A percentile compares a stretch with the other conserved stretches of the same genome.
Evolutionary conservation across 176 grass and related monocot genomes (phyloP).

Genomic region (Panicum miliaceum): DNA sequence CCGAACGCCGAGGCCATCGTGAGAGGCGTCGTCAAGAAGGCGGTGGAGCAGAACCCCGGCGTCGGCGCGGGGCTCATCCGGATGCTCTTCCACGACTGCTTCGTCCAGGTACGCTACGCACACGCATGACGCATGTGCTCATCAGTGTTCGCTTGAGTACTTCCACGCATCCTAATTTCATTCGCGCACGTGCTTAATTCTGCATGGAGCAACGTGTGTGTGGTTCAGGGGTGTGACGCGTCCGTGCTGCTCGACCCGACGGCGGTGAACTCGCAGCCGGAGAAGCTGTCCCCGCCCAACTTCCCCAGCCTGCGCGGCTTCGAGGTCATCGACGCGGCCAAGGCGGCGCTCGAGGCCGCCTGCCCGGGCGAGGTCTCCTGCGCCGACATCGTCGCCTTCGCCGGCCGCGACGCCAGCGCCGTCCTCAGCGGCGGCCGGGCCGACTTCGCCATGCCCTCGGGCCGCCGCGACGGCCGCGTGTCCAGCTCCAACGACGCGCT

Average conservation of each 20-base stretch:
- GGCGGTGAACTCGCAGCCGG: conserved; percentile 23
- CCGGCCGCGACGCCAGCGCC: conserved; percentile 29
- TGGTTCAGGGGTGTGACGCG: background rate
- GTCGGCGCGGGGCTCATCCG: conserved; percentile 38
- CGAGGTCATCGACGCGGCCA: conserved; percentile 52
- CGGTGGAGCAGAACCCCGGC: conserved; percentile 24
- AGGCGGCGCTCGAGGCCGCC: conserved; percentile 25
- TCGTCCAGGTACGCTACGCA: conserved; percentile 17
- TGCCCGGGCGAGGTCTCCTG: conserved; percentile 43
- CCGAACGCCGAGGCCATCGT: conserved; percentile 30
- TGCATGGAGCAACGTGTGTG: background rate
- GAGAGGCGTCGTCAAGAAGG: background rate
- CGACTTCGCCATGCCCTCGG: conserved; percentile 29
- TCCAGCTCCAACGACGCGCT: background rate
- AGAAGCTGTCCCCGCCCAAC: conserved; percentile 43
- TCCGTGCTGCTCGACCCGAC: conserved; percentile 30
- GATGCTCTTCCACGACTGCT: conserved; percentile 60
- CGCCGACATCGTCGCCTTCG: conserved; percentile 44
- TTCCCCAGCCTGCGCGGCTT: conserved; percentile 40
- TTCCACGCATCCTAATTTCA: background rate
- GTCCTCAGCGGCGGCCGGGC: conserved; percentile 1
- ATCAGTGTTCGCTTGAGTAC: background rate
- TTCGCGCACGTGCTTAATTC: background rate
- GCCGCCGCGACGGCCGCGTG: conserved; percentile 37
- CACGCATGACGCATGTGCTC: background rate